Conservation (phyloP, 164 flowering plant species). For the Malania oleifera region DNA sequence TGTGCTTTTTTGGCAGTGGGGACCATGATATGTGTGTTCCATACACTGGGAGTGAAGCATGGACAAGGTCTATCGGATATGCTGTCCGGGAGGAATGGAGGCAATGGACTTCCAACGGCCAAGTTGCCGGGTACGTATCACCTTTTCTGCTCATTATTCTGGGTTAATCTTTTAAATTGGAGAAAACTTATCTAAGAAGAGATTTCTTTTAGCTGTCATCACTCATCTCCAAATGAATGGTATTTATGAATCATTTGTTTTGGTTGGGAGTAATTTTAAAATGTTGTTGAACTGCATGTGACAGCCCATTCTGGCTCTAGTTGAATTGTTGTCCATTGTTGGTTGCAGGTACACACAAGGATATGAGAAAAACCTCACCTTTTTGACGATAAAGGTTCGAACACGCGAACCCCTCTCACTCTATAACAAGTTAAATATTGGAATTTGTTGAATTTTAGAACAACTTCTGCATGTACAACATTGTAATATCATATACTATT, state of each 20-base stretch:
- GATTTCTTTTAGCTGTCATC: too few species aligned
- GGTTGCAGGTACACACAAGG: constrained; percentile 68
- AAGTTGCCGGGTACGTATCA: constrained; percentile 80
- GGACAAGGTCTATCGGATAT: constrained; percentile 89
- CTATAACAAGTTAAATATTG: too few species aligned
- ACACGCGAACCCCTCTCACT: not conserved
- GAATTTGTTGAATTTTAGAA: too few species aligned
- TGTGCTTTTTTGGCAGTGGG: constrained; percentile 51
- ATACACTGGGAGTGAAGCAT: constrained; percentile 80
- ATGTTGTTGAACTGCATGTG: too few species aligned
- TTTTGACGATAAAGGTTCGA: constrained; percentile 76
- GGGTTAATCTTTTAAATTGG: not conserved
- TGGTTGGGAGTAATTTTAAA: too few species aligned
- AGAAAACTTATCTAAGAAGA: not conserved
- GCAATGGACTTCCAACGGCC: constrained; percentile 57
- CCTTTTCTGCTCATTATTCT: not conserved
- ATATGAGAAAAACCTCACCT: constrained; percentile 74
- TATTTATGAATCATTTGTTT: too few species aligned
- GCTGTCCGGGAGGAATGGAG: constrained; percentile 77
- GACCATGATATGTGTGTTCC: constrained; percentile 99
- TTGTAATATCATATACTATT: not conserved
- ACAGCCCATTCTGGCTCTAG: too few species aligned
- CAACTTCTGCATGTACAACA: not conserved
- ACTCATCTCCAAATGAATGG: too few species aligned
- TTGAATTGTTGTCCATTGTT: too few species aligned